Percentiles rank a stretch among this genome's conserved stretches.
These are phyloP conservation scores for Cladophialophora exuberans DNA, from an alignment of 2,329 filamentous ascomycete species.

Conservation along the genomic window DNA sequence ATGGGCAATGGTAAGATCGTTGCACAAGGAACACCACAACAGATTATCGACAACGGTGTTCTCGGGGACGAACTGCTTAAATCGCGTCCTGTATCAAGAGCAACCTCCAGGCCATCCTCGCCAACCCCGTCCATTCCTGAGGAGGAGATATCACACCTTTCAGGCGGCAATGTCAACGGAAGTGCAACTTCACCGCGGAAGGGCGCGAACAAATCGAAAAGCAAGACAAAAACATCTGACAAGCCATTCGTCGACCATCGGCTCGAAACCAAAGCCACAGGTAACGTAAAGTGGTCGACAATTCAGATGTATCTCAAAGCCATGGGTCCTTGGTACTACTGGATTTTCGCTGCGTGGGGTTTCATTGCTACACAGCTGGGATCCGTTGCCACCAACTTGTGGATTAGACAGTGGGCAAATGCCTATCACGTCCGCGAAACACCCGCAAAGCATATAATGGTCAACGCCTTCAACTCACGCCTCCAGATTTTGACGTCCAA, in stretches of 20 bases:
- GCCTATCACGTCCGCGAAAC: conserved; percentile 64
- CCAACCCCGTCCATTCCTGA: conserved; percentile 75
- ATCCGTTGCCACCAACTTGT: conserved; percentile 85
- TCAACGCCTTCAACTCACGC: conserved; percentile 21
- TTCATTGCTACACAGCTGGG: conserved; percentile 84
- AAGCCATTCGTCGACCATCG: conserved; percentile 47
- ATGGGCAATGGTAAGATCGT: conserved; percentile 84
- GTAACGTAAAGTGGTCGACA: conserved; percentile 85
- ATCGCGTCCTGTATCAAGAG: conserved; percentile 71
- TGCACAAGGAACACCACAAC: conserved; percentile 73
- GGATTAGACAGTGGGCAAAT: conserved; percentile 95
- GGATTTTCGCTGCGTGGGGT: conserved; percentile 73
- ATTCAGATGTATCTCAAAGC: conserved; percentile 81
- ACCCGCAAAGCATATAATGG: conserved; percentile 20
- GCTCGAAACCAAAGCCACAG: conserved; percentile 78
- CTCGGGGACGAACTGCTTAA: conserved; percentile 83
- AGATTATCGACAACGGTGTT: conserved; percentile 83
- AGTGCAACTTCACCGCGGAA: conserved; percentile 37
- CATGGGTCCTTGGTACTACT: conserved; percentile 98
- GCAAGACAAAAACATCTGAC: conserved; percentile 43
- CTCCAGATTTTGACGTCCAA: neutral
- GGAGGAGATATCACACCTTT: conserved; percentile 61
- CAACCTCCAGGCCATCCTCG: conserved; percentile 74
- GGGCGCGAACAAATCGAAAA: conserved; percentile 41
- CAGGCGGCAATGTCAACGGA: conserved; percentile 48